phyloP scores from a whole-genome alignment of 2,329 filamentous ascomycete species.

The Colletotrichum simmondsii region DNA sequence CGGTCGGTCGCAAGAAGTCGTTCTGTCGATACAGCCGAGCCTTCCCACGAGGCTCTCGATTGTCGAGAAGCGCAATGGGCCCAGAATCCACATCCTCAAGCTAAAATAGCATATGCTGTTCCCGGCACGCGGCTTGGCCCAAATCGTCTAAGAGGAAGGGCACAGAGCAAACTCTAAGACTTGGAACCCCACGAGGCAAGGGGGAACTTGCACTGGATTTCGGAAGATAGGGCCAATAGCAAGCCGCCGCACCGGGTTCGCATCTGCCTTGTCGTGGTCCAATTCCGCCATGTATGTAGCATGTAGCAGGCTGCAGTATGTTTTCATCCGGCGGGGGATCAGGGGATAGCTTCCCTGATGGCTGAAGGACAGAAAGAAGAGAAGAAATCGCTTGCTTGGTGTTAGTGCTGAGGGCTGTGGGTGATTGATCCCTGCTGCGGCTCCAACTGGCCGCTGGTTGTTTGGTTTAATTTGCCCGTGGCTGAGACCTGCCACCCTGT shows the following conservation, averaged over 20 bases:
- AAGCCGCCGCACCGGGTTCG: neutral
- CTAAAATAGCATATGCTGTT: slow-evolving; percentile 21
- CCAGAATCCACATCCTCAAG: neutral
- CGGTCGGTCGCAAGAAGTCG: neutral
- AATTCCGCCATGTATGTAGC: neutral
- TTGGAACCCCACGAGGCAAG: slow-evolving; percentile 9
- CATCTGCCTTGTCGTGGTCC: neutral
- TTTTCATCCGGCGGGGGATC: neutral
- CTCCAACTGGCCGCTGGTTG: slow-evolving; percentile 5
- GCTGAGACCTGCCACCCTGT: slow-evolving; percentile 30
- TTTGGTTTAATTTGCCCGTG: slow-evolving; percentile 10
- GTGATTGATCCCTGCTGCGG: slow-evolving; percentile 25
- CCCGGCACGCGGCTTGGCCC: slow-evolving; percentile 13
- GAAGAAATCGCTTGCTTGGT: neutral
- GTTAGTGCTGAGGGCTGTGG: slow-evolving; percentile 16
- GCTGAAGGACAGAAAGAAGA: neutral
- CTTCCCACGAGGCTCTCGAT: too few relatives aligned
- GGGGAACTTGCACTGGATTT: neutral
- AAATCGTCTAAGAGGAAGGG: slow-evolving; percentile 12
- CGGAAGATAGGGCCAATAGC: neutral
- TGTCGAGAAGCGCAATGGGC: neutral
- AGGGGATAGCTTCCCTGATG: neutral
- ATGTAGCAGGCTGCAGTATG: slow-evolving; percentile 8
- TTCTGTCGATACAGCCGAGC: too few relatives aligned
- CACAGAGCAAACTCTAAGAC: slow-evolving; percentile 18